Base-by-base conservation (phyloP, 2,329 filamentous ascomycete genomes). In the Dichotomopilus funicola region DNA sequence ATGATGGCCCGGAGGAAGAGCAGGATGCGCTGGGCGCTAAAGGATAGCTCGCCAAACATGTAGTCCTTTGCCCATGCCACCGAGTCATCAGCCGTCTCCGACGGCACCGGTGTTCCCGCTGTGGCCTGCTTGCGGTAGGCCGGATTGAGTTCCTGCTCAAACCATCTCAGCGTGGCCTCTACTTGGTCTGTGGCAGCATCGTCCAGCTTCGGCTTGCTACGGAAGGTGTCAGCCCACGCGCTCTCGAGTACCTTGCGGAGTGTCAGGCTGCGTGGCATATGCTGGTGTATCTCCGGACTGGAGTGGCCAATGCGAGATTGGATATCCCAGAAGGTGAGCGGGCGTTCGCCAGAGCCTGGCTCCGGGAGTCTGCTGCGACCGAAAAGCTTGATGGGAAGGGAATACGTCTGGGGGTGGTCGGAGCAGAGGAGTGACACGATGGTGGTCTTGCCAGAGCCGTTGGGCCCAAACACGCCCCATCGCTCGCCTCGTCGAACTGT, bases 381-480 rank as follows among this genome's bases (percentile, higher is more conserved):
- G 67, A 99, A 97, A 11, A 96, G 78, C 63, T 82, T 86, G 58
- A 99, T 86, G 0, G 92, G 91, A 31, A 91, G 81, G 0, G 89
- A 89, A 69, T 97, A 99, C 0, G 91, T 85, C 70, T 97, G 92
- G 0, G 94, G 94, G 65, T 99, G 94, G 66, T 99, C 94, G 1
- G 92, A 97, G 57, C 89, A 95, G 57, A 99, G 88, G 5, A 99
- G 78, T 5, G 91, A 94, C 34, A 97, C 81, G 41, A 99, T 79
- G 0, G 94, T 99, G 0, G 94, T 99, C 75, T 99, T 99, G 13
- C 94, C 94, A 0, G 90, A 96, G 10, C 88, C 94, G 64, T 99
- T 97, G 36, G 91, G 87, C 0, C 94, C 94, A 66, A 99, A 94
- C 13, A 97, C 81, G 3, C 89, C 92, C 88, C 91, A 96, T 59